phyloP scores from a whole-genome alignment of 495 filamentous ascomycete genomes.

The Chaetomium fimeti region DNA sequence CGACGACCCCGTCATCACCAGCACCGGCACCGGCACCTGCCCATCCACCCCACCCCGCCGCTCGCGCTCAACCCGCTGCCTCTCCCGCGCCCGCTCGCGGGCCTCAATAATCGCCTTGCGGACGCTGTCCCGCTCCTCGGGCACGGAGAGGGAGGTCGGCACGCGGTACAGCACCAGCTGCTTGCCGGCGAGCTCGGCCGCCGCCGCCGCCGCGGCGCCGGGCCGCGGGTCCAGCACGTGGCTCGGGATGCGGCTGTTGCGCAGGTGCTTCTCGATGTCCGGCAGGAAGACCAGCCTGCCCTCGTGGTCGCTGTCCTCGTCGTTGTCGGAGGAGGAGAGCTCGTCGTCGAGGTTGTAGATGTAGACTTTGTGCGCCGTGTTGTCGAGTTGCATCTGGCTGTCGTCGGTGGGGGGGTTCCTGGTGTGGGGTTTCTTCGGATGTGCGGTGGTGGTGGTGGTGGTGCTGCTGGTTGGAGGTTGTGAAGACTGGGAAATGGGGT shows the following conservation, averaged over 20 bases:
- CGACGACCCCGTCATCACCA: background rate
- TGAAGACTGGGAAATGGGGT: constrained; percentile 25
- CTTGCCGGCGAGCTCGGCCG: constrained; percentile 46
- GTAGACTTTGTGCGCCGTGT: constrained; percentile 82
- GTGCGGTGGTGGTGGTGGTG: constrained; percentile 2
- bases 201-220: constrained; percentile 29
- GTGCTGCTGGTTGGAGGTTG: no score
- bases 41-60: background rate
- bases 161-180: constrained; percentile 81
- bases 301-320: constrained; percentile 39
- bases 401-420: constrained; percentile 37
- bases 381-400: constrained; percentile 76
- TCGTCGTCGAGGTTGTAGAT: constrained; percentile 89
- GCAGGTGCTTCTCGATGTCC: constrained; percentile 76
- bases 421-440: constrained; percentile 8
- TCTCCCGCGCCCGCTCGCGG: constrained; percentile 61
- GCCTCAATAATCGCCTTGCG: constrained; percentile 84
- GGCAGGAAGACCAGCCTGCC: constrained; percentile 70
- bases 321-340: constrained; percentile 63
- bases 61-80: constrained; percentile 32
- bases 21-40: background rate
- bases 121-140: constrained; percentile 76
- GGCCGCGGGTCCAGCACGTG: constrained; percentile 48
- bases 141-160: constrained; percentile 71
- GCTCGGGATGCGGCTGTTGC: constrained; percentile 60